Evolutionary conservation across 73 alveolate species (phyloP).

Genomic region (Blepharisma japonicum): DNA sequence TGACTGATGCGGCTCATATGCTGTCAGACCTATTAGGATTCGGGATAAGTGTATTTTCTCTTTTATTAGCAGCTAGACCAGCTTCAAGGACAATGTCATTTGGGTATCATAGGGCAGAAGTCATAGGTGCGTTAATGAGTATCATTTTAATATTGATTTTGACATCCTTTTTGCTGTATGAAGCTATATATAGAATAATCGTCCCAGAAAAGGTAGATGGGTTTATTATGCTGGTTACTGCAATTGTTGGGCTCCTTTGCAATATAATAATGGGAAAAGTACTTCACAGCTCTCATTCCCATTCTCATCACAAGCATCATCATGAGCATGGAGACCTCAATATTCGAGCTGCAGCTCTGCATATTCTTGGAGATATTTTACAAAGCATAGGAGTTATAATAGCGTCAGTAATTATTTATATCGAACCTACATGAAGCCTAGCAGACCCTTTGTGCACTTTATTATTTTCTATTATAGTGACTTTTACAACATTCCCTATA

Average conservation of each 20-base stretch:
- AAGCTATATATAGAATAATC: slow-evolving; percentile 81
- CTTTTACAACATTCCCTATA: slow-evolving; percentile 83
- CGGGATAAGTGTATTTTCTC: slow-evolving; percentile 72
- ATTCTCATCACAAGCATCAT: not conserved
- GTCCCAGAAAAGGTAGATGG: slow-evolving; percentile 55
- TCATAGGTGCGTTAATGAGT: slow-evolving; percentile 87
- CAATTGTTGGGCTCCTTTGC: slow-evolving; percentile 81
- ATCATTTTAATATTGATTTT: slow-evolving; percentile 85
- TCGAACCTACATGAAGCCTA: slow-evolving; percentile 40
- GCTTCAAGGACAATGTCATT: slow-evolving; percentile 76
- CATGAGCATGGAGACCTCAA: slow-evolving; percentile 68
- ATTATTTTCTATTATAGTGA: slow-evolving; percentile 77
- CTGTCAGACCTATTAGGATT: slow-evolving; percentile 91
- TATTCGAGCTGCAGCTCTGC: slow-evolving; percentile 87
- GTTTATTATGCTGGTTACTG: slow-evolving; percentile 79
- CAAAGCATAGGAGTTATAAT: slow-evolving; percentile 87
- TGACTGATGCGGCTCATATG: slow-evolving; percentile 97
- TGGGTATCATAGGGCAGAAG: slow-evolving; percentile 94
- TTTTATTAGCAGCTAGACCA: slow-evolving; percentile 66
- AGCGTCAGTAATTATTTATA: slow-evolving; percentile 80
- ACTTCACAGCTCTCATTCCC: too few relatives aligned
- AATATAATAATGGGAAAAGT: slow-evolving; percentile 41
- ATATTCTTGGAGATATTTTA: slow-evolving; percentile 87
- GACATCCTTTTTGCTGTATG: slow-evolving; percentile 76
- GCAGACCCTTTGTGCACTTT: slow-evolving; percentile 94